Percentiles rank a stretch among this genome's conserved stretches.
phyloP scores from a whole-genome alignment of 768 basidiomycete species.

The Lactarius quietus region DNA sequence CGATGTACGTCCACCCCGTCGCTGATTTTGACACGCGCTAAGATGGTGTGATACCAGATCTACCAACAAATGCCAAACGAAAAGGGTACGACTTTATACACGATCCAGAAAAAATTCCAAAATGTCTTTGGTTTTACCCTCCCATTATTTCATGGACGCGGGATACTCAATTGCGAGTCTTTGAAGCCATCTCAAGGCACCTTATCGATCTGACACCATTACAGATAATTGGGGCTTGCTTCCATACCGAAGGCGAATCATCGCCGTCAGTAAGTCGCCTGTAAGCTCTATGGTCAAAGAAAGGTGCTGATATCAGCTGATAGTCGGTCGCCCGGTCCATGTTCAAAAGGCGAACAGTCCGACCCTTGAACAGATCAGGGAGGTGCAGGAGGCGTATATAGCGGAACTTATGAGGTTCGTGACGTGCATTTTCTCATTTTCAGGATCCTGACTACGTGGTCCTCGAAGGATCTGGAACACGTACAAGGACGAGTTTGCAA shows the following conservation, averaged over 20 bases:
- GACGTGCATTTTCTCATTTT: not conserved
- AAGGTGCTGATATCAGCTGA: not conserved
- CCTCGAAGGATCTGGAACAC: constrained; percentile 86
- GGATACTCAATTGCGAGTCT: constrained; percentile 83
- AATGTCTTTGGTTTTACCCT: constrained; percentile 91
- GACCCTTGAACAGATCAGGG: constrained; percentile 71
- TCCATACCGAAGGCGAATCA: constrained; percentile 92
- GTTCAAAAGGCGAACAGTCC: constrained; percentile 77
- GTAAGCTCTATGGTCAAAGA: not conserved
- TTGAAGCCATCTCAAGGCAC: not conserved
- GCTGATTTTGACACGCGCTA: constrained; percentile 2
- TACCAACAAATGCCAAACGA: constrained; percentile 97
- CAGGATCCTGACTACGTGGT: not conserved
- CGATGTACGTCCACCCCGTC: constrained; percentile 56
- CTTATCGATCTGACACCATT: not conserved
- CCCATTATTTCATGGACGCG: constrained; percentile 95
- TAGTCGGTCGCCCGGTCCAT: constrained; percentile 88
- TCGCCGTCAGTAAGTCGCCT: constrained; percentile 83
- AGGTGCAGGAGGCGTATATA: constrained; percentile 83
- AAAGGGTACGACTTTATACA: constrained; percentile 83
- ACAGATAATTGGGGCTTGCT: constrained; percentile 92
- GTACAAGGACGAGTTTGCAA: constrained; percentile 93
- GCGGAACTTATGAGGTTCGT: constrained; percentile 84
- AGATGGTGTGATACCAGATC: constrained; percentile 52
- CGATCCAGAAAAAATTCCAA: constrained; percentile 88